Base-by-base conservation (phyloP, 257 asterid genomes). In the Nicotiana obtusifolia region DNA sequence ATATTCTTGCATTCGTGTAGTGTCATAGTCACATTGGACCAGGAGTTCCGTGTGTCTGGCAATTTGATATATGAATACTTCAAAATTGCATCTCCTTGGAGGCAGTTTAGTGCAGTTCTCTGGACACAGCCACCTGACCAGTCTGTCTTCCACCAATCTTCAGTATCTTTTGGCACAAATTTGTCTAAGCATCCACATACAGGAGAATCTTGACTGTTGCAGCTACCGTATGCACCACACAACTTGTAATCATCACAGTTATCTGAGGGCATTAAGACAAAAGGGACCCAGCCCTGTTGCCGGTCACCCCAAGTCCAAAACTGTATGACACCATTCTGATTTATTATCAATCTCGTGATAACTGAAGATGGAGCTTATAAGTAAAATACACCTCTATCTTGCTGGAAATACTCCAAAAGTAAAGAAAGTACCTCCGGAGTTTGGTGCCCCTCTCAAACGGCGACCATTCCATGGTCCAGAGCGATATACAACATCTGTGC, bases 161-260 rank as follows among this genome's bases (percentile, higher is more conserved):
- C 7, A 7, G 66, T 81, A 47, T 80, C 31, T n/a, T 57, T 86
- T 0, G 91, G 88, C 14, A 61, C 87, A 24, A 90, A 91, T 7
- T 80, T 61, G 0, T 84, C 83, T 19, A 91, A 35, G 73, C 94
- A 90, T 30, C 26, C 54, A 59, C 96, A 91, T 0, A 57, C 47
- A 0, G 87, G 85, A 9, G 84, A 69, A 8, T 47, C 68, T 4
- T 44, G 88, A 10, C 33, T 44, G 17, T 52, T 28, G 65, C 93
- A 92, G 24, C 64, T 62, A 1, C 89, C 90, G 59, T 84, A 64
- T 3, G 90, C 81, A 2, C 97, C 94, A 67, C 97, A 89, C 26
- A 31, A 8, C 15, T 49, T 77, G 52, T 90, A 92, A 3, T 1
- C 7, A 41, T 88, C 94, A 41, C 94, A 88, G 0, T 11, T 71